phyloP scores from a whole-genome alignment of 768 basidiomycete genomes.

The Mrakia hoshinonis region DNA sequence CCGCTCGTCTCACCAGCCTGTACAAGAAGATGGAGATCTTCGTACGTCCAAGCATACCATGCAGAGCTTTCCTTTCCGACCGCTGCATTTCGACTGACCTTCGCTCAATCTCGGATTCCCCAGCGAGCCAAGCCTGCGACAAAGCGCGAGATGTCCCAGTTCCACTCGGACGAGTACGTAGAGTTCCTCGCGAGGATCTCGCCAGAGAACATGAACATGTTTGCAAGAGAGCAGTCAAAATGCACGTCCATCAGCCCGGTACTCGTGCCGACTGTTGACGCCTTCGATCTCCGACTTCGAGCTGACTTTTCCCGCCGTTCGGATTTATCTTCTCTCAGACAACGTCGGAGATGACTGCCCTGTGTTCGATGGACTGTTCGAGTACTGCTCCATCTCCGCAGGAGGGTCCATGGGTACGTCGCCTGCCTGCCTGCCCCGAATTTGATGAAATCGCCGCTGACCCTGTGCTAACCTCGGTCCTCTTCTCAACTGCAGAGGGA shows the following conservation, averaged over 20 bases:
- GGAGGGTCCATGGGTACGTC: constrained; percentile 94
- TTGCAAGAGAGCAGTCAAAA: constrained; percentile 89
- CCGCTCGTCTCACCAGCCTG: constrained; percentile 44
- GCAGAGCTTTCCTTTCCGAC: too few relatives aligned
- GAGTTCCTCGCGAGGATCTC: constrained; percentile 91
- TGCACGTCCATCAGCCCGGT: constrained; percentile 50
- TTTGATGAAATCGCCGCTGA: not conserved
- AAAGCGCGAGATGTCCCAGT: constrained; percentile 97
- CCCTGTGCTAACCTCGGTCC: not conserved
- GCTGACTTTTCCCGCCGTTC: not conserved
- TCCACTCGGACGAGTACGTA: constrained; percentile 98
- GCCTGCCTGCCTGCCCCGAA: too few relatives aligned
- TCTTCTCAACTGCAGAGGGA: constrained; percentile 57
- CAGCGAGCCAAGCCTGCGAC: constrained; percentile 98
- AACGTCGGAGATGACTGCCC: constrained; percentile 99
- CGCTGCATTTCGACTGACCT: not conserved
- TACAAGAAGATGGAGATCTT: constrained; percentile 99
- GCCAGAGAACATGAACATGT: constrained; percentile 89
- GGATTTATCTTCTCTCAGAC: constrained; percentile 47
- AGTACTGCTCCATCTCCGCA: constrained; percentile 99
- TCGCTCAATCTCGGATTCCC: not conserved
- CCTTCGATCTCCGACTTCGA: not conserved
- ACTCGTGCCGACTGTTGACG: too few relatives aligned
- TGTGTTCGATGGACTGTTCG: constrained; percentile 95
- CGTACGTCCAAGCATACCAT: constrained; percentile 60